Evolutionary conservation across 495 filamentous ascomycete genomes (phyloP).

Genomic region (Lasiosphaeria hispida): DNA sequence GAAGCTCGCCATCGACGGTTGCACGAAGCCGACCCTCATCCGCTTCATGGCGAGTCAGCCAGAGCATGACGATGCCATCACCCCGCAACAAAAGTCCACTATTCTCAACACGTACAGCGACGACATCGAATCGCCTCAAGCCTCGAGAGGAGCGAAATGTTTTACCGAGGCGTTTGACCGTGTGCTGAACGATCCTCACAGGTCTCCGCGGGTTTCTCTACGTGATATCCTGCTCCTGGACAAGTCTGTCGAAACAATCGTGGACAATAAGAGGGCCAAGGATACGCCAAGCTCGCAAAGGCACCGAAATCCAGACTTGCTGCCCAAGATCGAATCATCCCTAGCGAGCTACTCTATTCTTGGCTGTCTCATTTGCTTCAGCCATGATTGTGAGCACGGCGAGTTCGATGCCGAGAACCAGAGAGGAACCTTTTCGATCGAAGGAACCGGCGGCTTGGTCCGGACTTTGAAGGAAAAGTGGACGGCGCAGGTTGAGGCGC

Average conservation of each 20-base stretch:
- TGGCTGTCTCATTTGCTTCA: slow-evolving; percentile 47
- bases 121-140: slow-evolving; percentile 34
- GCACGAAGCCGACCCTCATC: slow-evolving; percentile 43
- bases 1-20: slow-evolving; percentile 40
- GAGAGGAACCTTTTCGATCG: slow-evolving; percentile 42
- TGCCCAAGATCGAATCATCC: slow-evolving; percentile 35
- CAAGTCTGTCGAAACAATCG: slow-evolving; percentile 41
- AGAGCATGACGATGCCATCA: slow-evolving; percentile 37
- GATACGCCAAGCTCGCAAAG: slow-evolving; percentile 36
- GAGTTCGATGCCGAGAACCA: slow-evolving; percentile 48
- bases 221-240: slow-evolving; percentile 45
- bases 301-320: slow-evolving; percentile 20
- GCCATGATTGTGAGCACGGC: slow-evolving; percentile 50
- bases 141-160: slow-evolving; percentile 30
- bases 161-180: slow-evolving; percentile 47
- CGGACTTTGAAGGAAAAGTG: slow-evolving; percentile 26
- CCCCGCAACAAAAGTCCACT: slow-evolving; percentile 43
- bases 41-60: slow-evolving; percentile 41
- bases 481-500: slow-evolving; percentile 24
- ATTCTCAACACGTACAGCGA: slow-evolving; percentile 40
- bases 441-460: slow-evolving; percentile 26
- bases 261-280: slow-evolving; percentile 47
- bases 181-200: slow-evolving; percentile 34
- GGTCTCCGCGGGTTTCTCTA: slow-evolving; percentile 31
- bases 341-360: slow-evolving; percentile 45